Evolutionary conservation across 345 rosid genomes (phyloP), one percentile per base, ranked within the genome.

Genomic region (Euphorbia tirucalli): DNA sequence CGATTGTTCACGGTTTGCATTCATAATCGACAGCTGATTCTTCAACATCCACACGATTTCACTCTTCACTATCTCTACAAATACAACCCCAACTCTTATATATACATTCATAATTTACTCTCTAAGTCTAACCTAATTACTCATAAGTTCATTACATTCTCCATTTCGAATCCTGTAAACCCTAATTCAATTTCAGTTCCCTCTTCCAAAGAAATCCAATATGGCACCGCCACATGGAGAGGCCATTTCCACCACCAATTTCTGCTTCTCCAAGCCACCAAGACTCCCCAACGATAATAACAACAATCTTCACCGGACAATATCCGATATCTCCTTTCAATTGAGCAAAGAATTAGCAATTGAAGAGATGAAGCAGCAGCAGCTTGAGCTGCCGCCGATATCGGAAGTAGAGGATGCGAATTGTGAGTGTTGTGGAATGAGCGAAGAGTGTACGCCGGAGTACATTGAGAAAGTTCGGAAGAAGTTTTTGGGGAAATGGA

Each of bases 401-500:
- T 86, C 90, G 0, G 97, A 90, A 79, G 93, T 89, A 1, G 93
- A 85, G 77, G 88, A 88, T 60, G 91, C 90, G 10, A 88, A 89
- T 74, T 95, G 97, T 37, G 91, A 95, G 83, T 92, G 99, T 31
- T 95, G 99, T 35, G 97, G 93, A 32, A 88, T 95, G 96, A 80
- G 78, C 13, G 97, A 95, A 80, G 97, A 92, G 88, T 92, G 89
- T 83, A 92, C 97, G 1, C 74, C 77, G 0, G 91, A 89, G 83
- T 95, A 90, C 87, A 86, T 92, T n/a, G 94, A 86, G 25, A 78
- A 77, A 2, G 86, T 90, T 22, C 83, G 93, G 5, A 77, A 68
- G 71, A 88, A 79, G 85, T 95, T 83, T 72, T 65, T 82, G 0
- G 97, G 97, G 76, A 90, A 88, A 59, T 87, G 92, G 97, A 83